phyloP scores from a whole-genome alignment of 257 asterid genomes.

The Solanum sparsipilum region DNA sequence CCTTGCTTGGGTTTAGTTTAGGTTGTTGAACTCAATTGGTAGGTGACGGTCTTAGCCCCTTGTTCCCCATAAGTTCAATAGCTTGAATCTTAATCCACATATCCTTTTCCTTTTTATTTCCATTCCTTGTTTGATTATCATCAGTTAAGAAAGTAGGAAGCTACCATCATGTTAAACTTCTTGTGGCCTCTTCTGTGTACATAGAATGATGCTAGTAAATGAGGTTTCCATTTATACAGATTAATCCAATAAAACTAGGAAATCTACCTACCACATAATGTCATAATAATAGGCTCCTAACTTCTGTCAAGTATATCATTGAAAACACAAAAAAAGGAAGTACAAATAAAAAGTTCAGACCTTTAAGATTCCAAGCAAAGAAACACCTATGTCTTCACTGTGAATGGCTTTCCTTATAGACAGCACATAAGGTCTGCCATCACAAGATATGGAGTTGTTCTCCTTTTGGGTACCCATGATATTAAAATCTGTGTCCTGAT shows the following conservation, averaged over 20 bases:
- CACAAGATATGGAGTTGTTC: constrained; percentile 28
- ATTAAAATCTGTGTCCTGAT: constrained; percentile 10
- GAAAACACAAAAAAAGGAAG: background rate
- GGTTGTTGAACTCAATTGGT: background rate
- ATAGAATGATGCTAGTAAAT: background rate
- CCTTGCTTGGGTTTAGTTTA: background rate
- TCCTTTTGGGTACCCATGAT: constrained; percentile 12
- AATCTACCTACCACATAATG: background rate
- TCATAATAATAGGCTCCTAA: background rate
- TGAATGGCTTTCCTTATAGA: constrained; percentile 29
- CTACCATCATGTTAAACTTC: background rate
- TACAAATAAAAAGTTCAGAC: constrained; percentile 17
- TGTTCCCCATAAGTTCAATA: background rate
- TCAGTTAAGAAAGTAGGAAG: background rate
- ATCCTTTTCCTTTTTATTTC: background rate
- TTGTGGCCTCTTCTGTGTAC: background rate
- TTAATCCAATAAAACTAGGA: background rate
- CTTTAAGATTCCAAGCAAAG: constrained; percentile 63
- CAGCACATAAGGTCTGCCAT: constrained; percentile 38
- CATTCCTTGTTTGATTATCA: background rate
- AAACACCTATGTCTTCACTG: constrained; percentile 50
- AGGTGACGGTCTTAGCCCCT: background rate
- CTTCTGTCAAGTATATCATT: background rate
- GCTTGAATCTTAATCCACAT: background rate
- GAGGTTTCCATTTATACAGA: background rate